Evolutionary conservation across 2,329 filamentous ascomycete species (phyloP), one percentile per base, ranked within the genome.

Genomic region (Orbilia quercus): DNA sequence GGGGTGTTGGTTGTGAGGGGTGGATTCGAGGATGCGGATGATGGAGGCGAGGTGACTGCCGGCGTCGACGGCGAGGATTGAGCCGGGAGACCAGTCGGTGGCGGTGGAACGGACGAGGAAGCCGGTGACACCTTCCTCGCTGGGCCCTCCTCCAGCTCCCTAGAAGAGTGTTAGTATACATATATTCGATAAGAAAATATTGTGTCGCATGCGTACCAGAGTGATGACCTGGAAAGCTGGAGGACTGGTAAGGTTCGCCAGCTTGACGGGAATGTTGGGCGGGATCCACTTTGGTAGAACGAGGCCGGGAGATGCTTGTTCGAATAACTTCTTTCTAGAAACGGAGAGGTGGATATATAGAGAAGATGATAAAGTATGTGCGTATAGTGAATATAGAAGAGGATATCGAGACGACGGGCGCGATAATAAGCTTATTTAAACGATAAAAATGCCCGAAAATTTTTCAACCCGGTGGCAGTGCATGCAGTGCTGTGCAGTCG

Each of bases 41-140:
- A 99, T 96, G 63, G 91, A 88, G 25, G 91, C 88, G 42, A 99
- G 86, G 80, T 97, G 91, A 31, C 93, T 91, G 51, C 95, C 95
- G 7, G 92, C 93, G 82, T 99, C 95, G 58, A 99, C 90, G n/a
- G 94, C 92, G 25, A 98, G 84, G 42, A 97, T 81, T 0, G 92
- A 97, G 47, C 90, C 89, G 77, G 89, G 90, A 53, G 85, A 84
- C 95, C 95, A 99, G 74, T 88, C 86, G 58, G 90, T 87, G 28
- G 89, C 86, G 7, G 90, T 85, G 2, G 94, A 94, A 50, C 94
- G 90, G 50, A 98, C 91, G 18, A 99, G 86, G 67, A 98, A 88
- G 1, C 92, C 91, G 0, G 94, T 97, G 22, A 91, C 90, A 80
- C 93, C 95, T 80, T 92, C 89, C 84, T 99, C 95, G 78, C 87